Conservation (phyloP, 1,284 basidiomycete genomes). For the Ustilago shanxiensis region DNA sequence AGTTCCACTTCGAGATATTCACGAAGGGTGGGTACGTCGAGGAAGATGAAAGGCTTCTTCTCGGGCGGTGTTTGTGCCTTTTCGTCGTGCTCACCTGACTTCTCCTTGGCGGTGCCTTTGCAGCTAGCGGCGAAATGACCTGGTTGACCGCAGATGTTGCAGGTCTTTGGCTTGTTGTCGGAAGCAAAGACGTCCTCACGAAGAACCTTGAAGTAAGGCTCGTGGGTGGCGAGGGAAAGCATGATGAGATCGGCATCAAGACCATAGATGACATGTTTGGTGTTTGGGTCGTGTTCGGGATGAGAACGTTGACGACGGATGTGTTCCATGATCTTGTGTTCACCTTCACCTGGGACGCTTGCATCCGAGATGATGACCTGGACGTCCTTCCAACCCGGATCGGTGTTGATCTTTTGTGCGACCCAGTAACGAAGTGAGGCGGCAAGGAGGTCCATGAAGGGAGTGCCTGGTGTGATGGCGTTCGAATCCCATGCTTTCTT, state of each 20-base stretch:
- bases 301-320: conserved; percentile 91
- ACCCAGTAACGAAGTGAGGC: conserved; percentile 95
- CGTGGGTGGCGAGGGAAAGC: conserved; percentile 97
- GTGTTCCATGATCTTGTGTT: conserved; percentile 99
- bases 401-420: conserved; percentile 91
- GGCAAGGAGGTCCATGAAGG: conserved; percentile 96
- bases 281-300: conserved; percentile 92
- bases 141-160: conserved; percentile 90
- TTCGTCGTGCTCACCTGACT: conserved; percentile 73
- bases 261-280: conserved; percentile 96
- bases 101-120: conserved; percentile 72
- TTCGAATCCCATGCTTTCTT: conserved; percentile 96
- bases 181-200: conserved; percentile 97
- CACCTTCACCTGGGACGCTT: conserved; percentile 96
- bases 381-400: conserved; percentile 87
- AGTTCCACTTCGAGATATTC: conserved; percentile 98
- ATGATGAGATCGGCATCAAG: conserved; percentile 99
- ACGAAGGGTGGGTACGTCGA: conserved; percentile 92
- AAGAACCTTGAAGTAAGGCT: conserved; percentile 95
- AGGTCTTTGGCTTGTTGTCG: conserved; percentile 74
- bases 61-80: conserved; percentile 71
- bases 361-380: conserved; percentile 97
- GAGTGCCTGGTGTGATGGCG: conserved; percentile 96
- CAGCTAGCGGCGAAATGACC: conserved; percentile 96
- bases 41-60: conserved; percentile 99